Base-by-base conservation (phyloP, 345 rosid species). In the Eucalyptus marginata region DNA sequence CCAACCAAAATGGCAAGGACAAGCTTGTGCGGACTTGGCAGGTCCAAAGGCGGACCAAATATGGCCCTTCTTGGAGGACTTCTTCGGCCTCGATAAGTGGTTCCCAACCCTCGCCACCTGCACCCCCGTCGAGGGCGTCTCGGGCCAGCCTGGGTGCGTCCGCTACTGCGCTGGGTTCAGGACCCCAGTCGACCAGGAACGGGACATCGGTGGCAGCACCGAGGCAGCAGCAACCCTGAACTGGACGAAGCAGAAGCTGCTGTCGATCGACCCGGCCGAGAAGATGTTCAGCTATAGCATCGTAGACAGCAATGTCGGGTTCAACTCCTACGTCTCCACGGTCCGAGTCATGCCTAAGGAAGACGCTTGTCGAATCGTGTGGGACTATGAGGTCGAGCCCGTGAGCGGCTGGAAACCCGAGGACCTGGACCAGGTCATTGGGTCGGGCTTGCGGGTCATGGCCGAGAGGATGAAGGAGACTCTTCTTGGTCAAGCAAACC, bases 161-260 rank as follows among this genome's bases (percentile, higher is more conserved):
- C 92, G 95, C 44, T 93, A 89, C n/a, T 94, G 96, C 7, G 91
- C 93, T 0, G 95, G 95, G n/a, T 94, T 94, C 92, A 92, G 87
- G 20, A 93, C 95, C 52, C 95, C 93, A 0, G 91, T 91, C 29
- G 88, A 89, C 85, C 58, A 66, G 62, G 44, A 87, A 18, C 56
- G 2, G 56, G 56, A 52, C 56, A 52, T 52, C 22, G 24, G 56
- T 18, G 86, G 51, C 33, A 13, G 8, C 12, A 49, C 46, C 9
- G 81, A 62, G 43, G 56, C 18, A 18, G 56, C 56, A 6, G 46
- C 49, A 16, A 33, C 36, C 46, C 33, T 89, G 86, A 92, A 92
- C 79, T 93, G 94, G 95, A 92, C 93, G 6, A 92, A 92, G 89
- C 93, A 95, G 91, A 92, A 94, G 76, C 89, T 94, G 46, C 76